Evolutionary conservation across 257 asterid species (phyloP).

Genomic region (Solanum arcanum): DNA sequence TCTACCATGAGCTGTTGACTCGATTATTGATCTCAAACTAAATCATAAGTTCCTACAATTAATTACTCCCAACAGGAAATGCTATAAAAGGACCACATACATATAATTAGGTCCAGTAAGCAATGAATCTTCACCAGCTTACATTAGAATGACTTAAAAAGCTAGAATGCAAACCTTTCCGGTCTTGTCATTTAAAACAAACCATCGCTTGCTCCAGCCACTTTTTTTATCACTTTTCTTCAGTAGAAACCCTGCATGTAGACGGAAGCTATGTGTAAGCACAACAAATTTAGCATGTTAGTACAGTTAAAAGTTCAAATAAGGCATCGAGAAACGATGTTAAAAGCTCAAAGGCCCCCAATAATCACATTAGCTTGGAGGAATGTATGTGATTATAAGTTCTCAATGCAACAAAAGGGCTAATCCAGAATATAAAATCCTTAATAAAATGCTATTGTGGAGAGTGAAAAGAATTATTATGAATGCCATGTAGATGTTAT

Average conservation of each 20-base stretch:
- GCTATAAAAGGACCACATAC: neutral
- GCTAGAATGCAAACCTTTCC: slow-evolving; percentile 61
- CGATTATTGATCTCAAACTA: neutral
- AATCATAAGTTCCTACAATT: neutral
- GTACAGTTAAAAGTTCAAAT: neutral
- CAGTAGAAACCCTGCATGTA: slow-evolving; percentile 58
- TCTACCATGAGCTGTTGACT: neutral
- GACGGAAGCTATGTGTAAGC: neutral
- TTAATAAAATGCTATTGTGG: neutral
- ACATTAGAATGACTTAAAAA: neutral
- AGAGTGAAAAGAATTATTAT: neutral
- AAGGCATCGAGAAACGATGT: neutral
- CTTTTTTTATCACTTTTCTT: slow-evolving; percentile 79
- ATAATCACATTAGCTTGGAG: neutral
- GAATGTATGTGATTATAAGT: neutral
- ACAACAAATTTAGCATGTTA: neutral
- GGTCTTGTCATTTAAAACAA: slow-evolving; percentile 88
- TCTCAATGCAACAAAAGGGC: neutral
- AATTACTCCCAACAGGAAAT: neutral
- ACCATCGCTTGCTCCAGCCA: slow-evolving; percentile 95
- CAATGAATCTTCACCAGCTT: neutral
- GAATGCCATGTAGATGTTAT: neutral
- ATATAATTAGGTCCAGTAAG: neutral
- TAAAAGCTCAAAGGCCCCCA: neutral
- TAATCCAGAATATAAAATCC: neutral